These are phyloP conservation scores for Lepidium didymum DNA, from an alignment of 345 rosid genomes.

Conservation along the genomic window DNA sequence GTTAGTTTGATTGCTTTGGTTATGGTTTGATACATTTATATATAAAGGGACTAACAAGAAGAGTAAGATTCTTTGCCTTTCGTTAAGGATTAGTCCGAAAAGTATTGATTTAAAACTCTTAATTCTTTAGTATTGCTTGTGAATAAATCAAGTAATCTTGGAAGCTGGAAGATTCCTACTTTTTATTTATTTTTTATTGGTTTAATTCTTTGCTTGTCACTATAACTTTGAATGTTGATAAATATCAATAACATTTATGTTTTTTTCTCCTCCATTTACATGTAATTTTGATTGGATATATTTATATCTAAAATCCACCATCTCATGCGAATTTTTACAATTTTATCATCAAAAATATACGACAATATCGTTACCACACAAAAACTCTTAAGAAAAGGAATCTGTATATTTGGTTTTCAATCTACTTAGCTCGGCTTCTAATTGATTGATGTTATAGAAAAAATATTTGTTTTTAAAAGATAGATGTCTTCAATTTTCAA, in stretches of 20 bases:
- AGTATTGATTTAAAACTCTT: neutral
- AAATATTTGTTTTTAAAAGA: no score
- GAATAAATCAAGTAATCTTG: slow-evolving; percentile 32
- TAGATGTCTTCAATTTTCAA: no score
- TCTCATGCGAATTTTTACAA: neutral
- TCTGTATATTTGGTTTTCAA: neutral
- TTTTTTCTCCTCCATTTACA: neutral
- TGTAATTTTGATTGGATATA: neutral
- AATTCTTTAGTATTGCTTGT: slow-evolving; percentile 25
- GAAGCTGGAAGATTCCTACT: slow-evolving; percentile 32
- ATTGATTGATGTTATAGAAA: no score
- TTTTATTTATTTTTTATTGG: neutral
- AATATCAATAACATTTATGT: neutral
- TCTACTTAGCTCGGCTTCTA: no score
- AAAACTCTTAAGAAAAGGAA: neutral
- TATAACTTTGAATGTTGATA: neutral
- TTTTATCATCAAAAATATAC: no score
- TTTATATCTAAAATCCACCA: neutral
- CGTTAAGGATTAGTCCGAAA: slow-evolving; percentile 15
- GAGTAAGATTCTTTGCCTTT: slow-evolving; percentile 29
- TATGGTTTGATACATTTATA: slow-evolving; percentile 19
- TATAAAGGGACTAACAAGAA: neutral
- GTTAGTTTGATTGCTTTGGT: slow-evolving; percentile 9
- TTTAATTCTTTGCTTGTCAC: slow-evolving; percentile 18
- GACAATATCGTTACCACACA: neutral